A percentile compares a stretch with the other conserved stretches of the same genome.
These are phyloP conservation scores for Hypoxylon perforatum DNA, from an alignment of 495 filamentous ascomycete genomes.

Conservation along the genomic window DNA sequence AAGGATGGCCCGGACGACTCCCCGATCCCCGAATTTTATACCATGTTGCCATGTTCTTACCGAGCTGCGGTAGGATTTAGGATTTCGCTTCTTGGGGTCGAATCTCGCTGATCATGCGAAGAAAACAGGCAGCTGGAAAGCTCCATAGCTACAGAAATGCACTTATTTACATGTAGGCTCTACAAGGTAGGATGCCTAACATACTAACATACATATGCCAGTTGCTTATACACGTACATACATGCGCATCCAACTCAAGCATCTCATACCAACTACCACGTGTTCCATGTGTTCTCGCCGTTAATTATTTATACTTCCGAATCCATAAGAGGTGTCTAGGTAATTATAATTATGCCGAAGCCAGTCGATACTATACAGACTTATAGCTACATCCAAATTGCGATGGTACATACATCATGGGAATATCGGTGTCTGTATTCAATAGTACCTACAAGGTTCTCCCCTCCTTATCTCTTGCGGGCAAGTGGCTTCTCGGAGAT, in stretches of 20 bases:
- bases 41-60: background rate
- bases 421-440: background rate
- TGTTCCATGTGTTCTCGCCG: no score
- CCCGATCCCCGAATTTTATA: conserved; percentile 7
- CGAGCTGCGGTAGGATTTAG: conserved; percentile 20
- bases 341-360: no score
- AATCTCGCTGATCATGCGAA: conserved; percentile 35
- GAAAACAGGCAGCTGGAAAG: conserved; percentile 1
- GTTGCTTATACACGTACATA: conserved; percentile 4
- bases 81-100: conserved; percentile 3
- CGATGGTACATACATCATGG: no score
- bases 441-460: conserved; percentile 17
- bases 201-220: background rate
- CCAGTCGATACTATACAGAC: no score
- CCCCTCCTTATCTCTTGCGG: conserved; percentile 26
- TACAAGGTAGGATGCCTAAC: no score
- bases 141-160: background rate
- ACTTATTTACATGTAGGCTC: no score
- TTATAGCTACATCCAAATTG: no score
- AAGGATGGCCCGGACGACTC: conserved; percentile 7
- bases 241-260: background rate
- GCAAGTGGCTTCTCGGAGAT: conserved; percentile 21
- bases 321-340: no score
- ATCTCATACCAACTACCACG: no score
- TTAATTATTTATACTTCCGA: no score